Evolutionary conservation across 208 protist species (phyloP), one percentile per base, ranked within the genome.

Genomic region (Trypanosoma boissoni): DNA sequence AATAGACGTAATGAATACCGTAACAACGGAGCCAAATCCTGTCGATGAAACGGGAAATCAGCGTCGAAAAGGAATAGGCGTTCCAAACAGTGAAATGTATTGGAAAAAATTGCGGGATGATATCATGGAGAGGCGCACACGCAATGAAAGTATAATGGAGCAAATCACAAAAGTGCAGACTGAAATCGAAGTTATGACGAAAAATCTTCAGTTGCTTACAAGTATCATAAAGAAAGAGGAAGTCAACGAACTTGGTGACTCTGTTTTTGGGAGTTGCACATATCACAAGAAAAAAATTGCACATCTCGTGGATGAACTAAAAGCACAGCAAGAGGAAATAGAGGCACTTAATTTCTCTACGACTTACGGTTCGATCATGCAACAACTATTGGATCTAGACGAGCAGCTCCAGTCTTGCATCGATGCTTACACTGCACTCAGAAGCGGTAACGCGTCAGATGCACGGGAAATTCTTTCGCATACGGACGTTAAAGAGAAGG

Each of bases 241-340:
- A 28, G 58, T 65, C 18, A 68, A 52, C 27, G 62, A 71, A 3
- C 64, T 88, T 31, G 72, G 72, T 26, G 71, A 79, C 20, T 92
- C 85, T 12, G 71, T 88, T 7, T 60, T 27, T 10, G 85, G 88
- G 43, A 92, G 85, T 68, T 87, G 80, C 64, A 71, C 64, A 44
- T 91, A 88, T 46, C 76, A 88, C 60, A 82, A 85, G 52, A 67
- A 68, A 32, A 87, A 83, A 62, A 66, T 91, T 3, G 64, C 58
- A 12, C 71, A 70, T 9, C 51, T 84, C 6, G 59, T 83, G 21
- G 80, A 49, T 1, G 59, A 72, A 26, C 28, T 84, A 42, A 56
- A 60, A 27, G 51, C 55, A 12, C 57, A 72, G 21, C 58, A 56
- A 6, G 68, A 80, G 41, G 60, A 65, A n/a, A 65, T 76, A 0